Percentiles rank a stretch among this genome's conserved stretches.
Conservation (phyloP, 805 yeast species). For the Myxozyma geophila region DNA sequence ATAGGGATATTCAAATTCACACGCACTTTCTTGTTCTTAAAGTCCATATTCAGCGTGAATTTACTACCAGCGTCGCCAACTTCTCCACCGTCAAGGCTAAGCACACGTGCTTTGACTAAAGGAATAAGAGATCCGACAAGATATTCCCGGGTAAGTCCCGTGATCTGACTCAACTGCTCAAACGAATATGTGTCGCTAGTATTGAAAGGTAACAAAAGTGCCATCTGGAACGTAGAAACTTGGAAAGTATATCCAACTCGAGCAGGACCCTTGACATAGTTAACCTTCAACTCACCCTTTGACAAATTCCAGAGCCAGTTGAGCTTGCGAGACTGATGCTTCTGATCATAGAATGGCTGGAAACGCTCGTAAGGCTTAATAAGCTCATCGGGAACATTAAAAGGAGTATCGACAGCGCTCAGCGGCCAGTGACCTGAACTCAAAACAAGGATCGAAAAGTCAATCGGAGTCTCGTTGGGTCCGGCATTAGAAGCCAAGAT, state of each 20-base stretch:
- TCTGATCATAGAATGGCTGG: slow-evolving; percentile 66
- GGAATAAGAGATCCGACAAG: slow-evolving; percentile 80
- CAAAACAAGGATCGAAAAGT: slow-evolving; percentile 74
- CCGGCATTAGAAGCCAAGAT: slow-evolving; percentile 48
- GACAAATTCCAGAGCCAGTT: slow-evolving; percentile 97
- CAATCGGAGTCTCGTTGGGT: slow-evolving; percentile 44
- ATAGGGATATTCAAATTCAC: slow-evolving; percentile 71
- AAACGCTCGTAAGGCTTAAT: slow-evolving; percentile 67
- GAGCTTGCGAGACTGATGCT: slow-evolving; percentile 85
- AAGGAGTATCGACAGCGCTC: slow-evolving; percentile 52
- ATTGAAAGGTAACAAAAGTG: slow-evolving; percentile 84
- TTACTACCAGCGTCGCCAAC: slow-evolving; percentile 60
- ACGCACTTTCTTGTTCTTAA: slow-evolving; percentile 79
- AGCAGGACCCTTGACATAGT: slow-evolving; percentile 78
- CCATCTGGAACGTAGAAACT: slow-evolving; percentile 84
- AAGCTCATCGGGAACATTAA: slow-evolving; percentile 71
- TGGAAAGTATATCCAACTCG: slow-evolving; percentile 63
- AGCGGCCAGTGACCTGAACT: slow-evolving; percentile 93
- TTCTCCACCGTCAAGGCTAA: slow-evolving; percentile 61
- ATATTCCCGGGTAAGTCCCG: slow-evolving; percentile 67
- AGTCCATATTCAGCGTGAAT: slow-evolving; percentile 76
- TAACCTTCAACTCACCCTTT: slow-evolving; percentile 88
- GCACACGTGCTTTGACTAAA: slow-evolving; percentile 74
- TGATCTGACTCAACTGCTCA: slow-evolving; percentile 63
- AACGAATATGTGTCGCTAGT: slow-evolving; percentile 63